Conservation (phyloP, 805 yeast species). For the Lipomyces mesembrius region DNA sequence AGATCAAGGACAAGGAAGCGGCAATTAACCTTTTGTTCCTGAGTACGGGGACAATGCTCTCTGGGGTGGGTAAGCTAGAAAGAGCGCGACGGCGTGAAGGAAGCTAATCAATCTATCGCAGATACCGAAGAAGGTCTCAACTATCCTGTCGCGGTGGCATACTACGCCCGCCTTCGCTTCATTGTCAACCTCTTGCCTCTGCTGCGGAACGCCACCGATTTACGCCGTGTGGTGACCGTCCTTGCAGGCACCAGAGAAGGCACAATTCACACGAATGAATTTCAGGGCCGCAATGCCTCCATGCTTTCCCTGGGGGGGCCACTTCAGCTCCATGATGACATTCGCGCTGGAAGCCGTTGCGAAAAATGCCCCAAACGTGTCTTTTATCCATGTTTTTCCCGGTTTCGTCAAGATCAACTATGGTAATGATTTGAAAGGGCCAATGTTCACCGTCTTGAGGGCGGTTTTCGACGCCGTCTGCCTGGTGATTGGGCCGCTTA, state of each 20-base stretch:
- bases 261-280: slow-evolving; percentile 2
- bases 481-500: background rate
- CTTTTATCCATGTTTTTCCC: slow-evolving; percentile 5
- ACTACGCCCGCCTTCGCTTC: slow-evolving; percentile 8
- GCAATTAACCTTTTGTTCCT: slow-evolving; percentile 4
- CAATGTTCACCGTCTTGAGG: slow-evolving; percentile 2
- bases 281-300: background rate
- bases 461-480: background rate
- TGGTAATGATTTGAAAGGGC: background rate
- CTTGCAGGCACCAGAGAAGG: slow-evolving; percentile 6
- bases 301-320: slow-evolving; percentile 7
- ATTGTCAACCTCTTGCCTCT: slow-evolving; percentile 10
- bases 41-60: slow-evolving; percentile 3
- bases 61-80: background rate
- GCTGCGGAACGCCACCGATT: slow-evolving; percentile 7
- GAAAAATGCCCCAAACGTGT: background rate
- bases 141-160: slow-evolving; percentile 4
- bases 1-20: slow-evolving; percentile 10
- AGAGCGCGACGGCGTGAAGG: background rate
- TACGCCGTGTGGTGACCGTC: slow-evolving; percentile 9
- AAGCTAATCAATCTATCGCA: background rate
- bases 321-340: slow-evolving; percentile 8
- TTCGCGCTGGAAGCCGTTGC: slow-evolving; percentile 10
- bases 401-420: slow-evolving; percentile 7
- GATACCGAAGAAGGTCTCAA: slow-evolving; percentile 8